Conservation (phyloP, 2,329 filamentous ascomycete genomes). For the Aureobasidium leucospermi region DNA sequence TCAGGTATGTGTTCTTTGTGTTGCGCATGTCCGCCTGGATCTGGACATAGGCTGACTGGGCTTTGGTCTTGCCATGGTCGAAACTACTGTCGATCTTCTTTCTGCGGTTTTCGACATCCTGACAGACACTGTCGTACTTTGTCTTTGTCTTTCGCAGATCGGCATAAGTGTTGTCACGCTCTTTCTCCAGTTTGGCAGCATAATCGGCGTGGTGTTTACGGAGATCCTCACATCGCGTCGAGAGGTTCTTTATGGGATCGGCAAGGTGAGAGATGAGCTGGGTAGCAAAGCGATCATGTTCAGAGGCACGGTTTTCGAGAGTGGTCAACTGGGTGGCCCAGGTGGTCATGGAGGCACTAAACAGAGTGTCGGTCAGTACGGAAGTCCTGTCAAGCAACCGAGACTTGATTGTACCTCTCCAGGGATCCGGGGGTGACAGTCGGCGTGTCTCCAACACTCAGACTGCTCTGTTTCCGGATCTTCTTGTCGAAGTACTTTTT, state of each 20-base stretch:
- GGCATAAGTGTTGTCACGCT: slow-evolving; percentile 74
- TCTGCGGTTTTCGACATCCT: slow-evolving; percentile 87
- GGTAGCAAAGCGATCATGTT: slow-evolving; percentile 78
- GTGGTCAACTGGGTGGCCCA: slow-evolving; percentile 93
- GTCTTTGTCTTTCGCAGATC: slow-evolving; percentile 86
- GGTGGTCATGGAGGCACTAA: slow-evolving; percentile 84
- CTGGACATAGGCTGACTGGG: slow-evolving; percentile 84
- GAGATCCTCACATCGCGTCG: slow-evolving; percentile 75
- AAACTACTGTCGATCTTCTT: slow-evolving; percentile 95
- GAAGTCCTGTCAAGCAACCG: neutral
- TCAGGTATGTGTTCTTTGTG: slow-evolving; percentile 95
- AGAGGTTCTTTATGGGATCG: slow-evolving; percentile 73
- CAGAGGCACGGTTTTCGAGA: slow-evolving; percentile 76
- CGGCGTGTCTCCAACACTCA: slow-evolving; percentile 92
- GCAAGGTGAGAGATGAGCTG: slow-evolving; percentile 75
- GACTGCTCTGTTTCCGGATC: slow-evolving; percentile 72
- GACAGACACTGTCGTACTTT: slow-evolving; percentile 87
- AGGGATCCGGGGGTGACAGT: slow-evolving; percentile 90
- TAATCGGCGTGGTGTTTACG: slow-evolving; percentile 88
- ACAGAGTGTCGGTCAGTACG: neutral
- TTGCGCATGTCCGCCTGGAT: slow-evolving; percentile 96
- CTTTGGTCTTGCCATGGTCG: slow-evolving; percentile 77
- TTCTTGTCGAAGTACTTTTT: slow-evolving; percentile 99
- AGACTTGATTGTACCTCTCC: slow-evolving; percentile 55
- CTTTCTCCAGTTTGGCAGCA: slow-evolving; percentile 78